These are phyloP conservation scores for Lentinula raphanica DNA, from an alignment of 768 basidiomycete species.

Conservation along the genomic window DNA sequence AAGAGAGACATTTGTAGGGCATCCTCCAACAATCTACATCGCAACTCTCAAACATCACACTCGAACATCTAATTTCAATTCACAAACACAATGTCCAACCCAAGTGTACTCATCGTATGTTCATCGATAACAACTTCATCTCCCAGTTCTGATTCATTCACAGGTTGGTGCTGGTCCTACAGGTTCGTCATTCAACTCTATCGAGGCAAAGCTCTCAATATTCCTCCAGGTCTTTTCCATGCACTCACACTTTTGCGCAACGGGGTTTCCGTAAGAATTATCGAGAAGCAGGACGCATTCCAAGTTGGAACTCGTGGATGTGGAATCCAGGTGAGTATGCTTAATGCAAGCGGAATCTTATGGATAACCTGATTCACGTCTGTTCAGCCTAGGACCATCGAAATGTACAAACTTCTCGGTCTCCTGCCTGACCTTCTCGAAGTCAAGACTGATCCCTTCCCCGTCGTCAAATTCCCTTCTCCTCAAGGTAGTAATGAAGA, in stretches of 20 bases:
- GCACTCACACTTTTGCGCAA: conserved; percentile 33
- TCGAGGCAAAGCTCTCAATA: too few relatives aligned
- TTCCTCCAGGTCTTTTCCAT: conserved; percentile 20
- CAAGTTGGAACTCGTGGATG: conserved; percentile 16
- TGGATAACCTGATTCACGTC: background rate
- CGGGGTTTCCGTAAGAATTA: conserved; percentile 44
- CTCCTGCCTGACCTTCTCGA: conserved; percentile 16
- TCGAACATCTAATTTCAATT: background rate
- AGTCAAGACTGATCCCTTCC: conserved; percentile 12
- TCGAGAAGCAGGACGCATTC: conserved; percentile 36
- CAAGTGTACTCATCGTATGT: conserved; percentile 1
- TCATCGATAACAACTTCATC: background rate
- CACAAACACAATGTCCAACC: background rate
- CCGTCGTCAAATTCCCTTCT: conserved; percentile 15
- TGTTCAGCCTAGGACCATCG: conserved; percentile 22
- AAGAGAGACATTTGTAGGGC: background rate
- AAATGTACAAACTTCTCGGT: conserved; percentile 24
- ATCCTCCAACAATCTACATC: background rate
- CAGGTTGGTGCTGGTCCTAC: conserved; percentile 4
- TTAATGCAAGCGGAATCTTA: too few relatives aligned
- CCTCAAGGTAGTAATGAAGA: conserved; percentile 11
- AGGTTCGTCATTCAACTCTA: background rate
- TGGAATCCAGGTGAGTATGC: conserved; percentile 15
- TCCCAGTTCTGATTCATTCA: background rate
- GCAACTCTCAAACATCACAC: background rate